Evolutionary conservation across 768 basidiomycete species (phyloP).

Genomic region (Trametes punicea): DNA sequence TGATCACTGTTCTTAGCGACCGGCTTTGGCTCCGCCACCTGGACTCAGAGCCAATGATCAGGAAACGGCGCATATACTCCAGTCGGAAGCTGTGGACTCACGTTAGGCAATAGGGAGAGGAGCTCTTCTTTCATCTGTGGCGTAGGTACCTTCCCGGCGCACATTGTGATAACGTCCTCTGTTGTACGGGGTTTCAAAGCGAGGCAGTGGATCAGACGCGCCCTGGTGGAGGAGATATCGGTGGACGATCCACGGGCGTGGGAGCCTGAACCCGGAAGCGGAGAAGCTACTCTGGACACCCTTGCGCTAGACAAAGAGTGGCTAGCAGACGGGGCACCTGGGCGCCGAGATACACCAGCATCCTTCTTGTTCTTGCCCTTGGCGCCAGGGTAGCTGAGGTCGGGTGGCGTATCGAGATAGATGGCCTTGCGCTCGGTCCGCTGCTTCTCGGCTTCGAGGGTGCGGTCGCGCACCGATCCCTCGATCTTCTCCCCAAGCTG

Average conservation of each 20-base stretch:
- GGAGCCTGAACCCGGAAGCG: slow-evolving; percentile 20
- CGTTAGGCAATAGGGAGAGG: background rate
- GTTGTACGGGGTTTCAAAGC: slow-evolving; percentile 47
- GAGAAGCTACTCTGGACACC: slow-evolving; percentile 23
- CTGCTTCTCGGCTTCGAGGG: slow-evolving; percentile 40
- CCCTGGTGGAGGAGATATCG: slow-evolving; percentile 26
- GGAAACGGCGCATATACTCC: background rate
- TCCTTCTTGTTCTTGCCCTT: slow-evolving; percentile 40
- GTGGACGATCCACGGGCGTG: slow-evolving; percentile 10
- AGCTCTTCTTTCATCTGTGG: slow-evolving; percentile 6
- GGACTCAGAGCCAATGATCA: background rate
- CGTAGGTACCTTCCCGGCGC: slow-evolving; percentile 47
- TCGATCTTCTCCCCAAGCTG: slow-evolving; percentile 47
- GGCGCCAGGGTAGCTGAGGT: slow-evolving; percentile 19
- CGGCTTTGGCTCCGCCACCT: slow-evolving; percentile 51
- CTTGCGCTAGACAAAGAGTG: background rate
- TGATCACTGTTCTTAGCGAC: slow-evolving; percentile 32
- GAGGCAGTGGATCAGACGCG: slow-evolving; percentile 51
- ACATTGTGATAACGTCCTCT: slow-evolving; percentile 37
- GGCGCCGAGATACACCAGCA: background rate
- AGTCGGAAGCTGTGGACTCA: background rate
- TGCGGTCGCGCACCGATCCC: slow-evolving; percentile 40
- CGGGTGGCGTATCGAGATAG: slow-evolving; percentile 39
- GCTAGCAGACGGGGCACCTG: background rate
- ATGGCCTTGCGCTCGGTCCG: slow-evolving; percentile 47